phyloP scores from a whole-genome alignment of 2,329 filamentous ascomycete genomes.

The Phyllosticta ampelicida region DNA sequence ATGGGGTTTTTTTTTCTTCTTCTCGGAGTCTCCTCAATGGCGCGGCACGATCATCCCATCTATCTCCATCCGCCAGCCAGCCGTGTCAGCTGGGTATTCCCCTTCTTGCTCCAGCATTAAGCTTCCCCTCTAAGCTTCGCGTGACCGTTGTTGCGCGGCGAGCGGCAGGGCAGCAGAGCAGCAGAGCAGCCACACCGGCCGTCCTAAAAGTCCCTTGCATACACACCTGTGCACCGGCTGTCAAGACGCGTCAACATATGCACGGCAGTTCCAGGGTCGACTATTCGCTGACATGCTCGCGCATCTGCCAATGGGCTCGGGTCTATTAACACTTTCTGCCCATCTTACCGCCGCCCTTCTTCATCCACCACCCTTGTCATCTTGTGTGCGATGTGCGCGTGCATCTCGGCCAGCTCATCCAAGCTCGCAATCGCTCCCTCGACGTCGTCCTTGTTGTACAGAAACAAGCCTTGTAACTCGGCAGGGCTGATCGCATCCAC shows the following conservation, averaged over 20 bases:
- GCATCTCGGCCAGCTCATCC: slow-evolving; percentile 41
- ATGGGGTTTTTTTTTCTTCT: no score
- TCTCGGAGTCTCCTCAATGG: no score
- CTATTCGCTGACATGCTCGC: not conserved
- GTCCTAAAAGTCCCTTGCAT: not conserved
- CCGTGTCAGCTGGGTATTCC: no score
- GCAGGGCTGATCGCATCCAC: slow-evolving; percentile 72
- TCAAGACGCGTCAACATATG: not conserved
- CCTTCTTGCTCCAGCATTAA: no score
- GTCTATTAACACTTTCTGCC: not conserved
- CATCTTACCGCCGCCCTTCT: not conserved
- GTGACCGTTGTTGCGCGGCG: not conserved
- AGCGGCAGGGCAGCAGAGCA: no score
- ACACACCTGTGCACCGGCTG: not conserved
- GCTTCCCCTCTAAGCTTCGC: no score
- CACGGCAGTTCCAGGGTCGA: no score
- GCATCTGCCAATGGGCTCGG: not conserved
- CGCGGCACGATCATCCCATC: no score
- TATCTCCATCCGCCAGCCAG: no score
- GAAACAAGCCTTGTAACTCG: slow-evolving; percentile 83
- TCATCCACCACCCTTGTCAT: not conserved
- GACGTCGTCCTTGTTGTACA: slow-evolving; percentile 90
- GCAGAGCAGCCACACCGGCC: not conserved
- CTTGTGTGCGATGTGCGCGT: slow-evolving; percentile 7
- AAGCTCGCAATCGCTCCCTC: slow-evolving; percentile 76